These are phyloP conservation scores for Xerocomus brunneocitrinus DNA, from an alignment of 768 basidiomycete genomes.

Conservation along the genomic window DNA sequence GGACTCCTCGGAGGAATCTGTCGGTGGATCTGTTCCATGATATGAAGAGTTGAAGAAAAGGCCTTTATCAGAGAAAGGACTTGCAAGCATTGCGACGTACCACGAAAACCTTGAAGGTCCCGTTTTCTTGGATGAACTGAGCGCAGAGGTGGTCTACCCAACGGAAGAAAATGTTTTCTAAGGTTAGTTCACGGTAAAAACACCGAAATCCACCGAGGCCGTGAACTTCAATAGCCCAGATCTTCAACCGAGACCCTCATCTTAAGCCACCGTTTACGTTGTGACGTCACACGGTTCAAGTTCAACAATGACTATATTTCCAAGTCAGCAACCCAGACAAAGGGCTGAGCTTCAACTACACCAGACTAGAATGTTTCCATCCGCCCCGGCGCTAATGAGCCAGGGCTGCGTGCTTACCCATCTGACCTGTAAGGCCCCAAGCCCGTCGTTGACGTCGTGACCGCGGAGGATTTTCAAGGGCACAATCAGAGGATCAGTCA, in stretches of 20 bases:
- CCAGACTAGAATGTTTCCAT: constrained; percentile 87
- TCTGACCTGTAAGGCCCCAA: constrained; percentile 86
- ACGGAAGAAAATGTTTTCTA: constrained; percentile 11
- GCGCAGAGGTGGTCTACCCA: not conserved
- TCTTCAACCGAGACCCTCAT: too few species aligned
- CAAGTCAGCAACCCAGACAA: constrained; percentile 28
- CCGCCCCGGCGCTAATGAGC: constrained; percentile 90
- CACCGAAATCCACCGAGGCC: not conserved
- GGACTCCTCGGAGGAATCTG: not conserved
- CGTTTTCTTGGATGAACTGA: not conserved
- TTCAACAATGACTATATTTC: constrained; percentile 22
- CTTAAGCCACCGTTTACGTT: constrained; percentile 8
- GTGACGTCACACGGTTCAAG: constrained; percentile 20
- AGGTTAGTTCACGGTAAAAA: not conserved
- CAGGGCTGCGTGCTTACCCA: constrained; percentile 92
- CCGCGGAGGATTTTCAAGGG: constrained; percentile 94
- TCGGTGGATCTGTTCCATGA: not conserved
- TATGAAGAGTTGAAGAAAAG: not conserved
- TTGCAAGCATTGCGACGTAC: not conserved
- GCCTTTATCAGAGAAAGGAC: not conserved
- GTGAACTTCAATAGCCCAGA: not conserved
- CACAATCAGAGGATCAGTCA: constrained; percentile 97
- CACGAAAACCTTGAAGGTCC: not conserved
- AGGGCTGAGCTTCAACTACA: constrained; percentile 51
- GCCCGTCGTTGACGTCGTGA: constrained; percentile 78